Percentiles rank a stretch among this genome's conserved stretches.
These are phyloP conservation scores for Pseudocercospora fijiensis DNA, from an alignment of 2,329 filamentous ascomycete genomes.

Conservation along the genomic window DNA sequence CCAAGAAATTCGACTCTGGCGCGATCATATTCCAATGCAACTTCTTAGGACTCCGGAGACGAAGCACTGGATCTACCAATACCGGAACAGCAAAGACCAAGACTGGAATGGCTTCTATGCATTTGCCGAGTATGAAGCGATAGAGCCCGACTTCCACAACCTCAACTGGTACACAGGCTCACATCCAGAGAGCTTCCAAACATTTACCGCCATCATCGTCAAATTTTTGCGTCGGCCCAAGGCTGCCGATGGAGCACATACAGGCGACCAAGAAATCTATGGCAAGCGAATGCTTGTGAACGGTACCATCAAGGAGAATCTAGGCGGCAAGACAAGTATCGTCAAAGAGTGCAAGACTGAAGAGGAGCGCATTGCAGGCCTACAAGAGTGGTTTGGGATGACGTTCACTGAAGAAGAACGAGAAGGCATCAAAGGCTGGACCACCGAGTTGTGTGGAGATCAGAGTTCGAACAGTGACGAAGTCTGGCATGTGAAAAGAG, in stretches of 20 bases:
- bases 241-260: not conserved
- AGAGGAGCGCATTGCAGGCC: slow-evolving; percentile 42
- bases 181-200: slow-evolving; percentile 52
- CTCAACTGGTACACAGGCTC: slow-evolving; percentile 59
- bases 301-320: slow-evolving; percentile 47
- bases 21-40: slow-evolving; percentile 30
- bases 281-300: slow-evolving; percentile 46
- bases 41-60: slow-evolving; percentile 31
- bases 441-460: slow-evolving; percentile 13
- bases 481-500: slow-evolving; percentile 15
- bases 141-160: slow-evolving; percentile 59
- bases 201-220: slow-evolving; percentile 52
- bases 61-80: slow-evolving; percentile 48
- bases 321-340: slow-evolving; percentile 46
- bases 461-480: not conserved
- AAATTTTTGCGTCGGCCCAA: slow-evolving; percentile 44
- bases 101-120: slow-evolving; percentile 63
- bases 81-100: slow-evolving; percentile 39
- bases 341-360: slow-evolving; percentile 46
- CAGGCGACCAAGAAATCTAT: slow-evolving; percentile 33
- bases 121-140: slow-evolving; percentile 65
- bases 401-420: slow-evolving; percentile 41
- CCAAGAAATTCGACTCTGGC: slow-evolving; percentile 28
- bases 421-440: slow-evolving; percentile 40
- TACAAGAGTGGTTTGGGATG: slow-evolving; percentile 49